These are phyloP conservation scores for Stentor roeselii DNA, from an alignment of 73 alveolate species.

Conservation along the genomic window DNA sequence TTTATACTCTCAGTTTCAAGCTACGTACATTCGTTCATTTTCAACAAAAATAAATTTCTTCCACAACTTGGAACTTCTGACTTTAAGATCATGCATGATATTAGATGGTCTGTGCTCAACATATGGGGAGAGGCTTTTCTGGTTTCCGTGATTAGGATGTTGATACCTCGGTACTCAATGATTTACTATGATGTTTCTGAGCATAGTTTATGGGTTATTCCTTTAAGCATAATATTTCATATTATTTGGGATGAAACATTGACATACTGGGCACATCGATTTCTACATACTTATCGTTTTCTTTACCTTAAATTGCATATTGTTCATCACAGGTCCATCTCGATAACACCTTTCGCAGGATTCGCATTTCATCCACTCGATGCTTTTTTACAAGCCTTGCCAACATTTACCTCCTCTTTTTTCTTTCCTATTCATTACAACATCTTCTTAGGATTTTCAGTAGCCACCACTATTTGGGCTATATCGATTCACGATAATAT, in stretches of 20 bases:
- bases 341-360: constrained; percentile 55
- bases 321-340: constrained; percentile 51
- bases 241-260: constrained; percentile 55
- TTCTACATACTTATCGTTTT: constrained; percentile 53
- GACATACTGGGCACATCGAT: constrained; percentile 59
- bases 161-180: constrained; percentile 41
- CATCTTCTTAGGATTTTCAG: constrained; percentile 34
- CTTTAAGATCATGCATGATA: constrained; percentile 39
- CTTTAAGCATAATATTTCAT: constrained; percentile 48
- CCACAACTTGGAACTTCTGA: constrained; percentile 40
- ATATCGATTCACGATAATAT: constrained; percentile 59
- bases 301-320: constrained; percentile 47
- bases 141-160: constrained; percentile 45
- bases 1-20: background rate
- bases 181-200: constrained; percentile 44
- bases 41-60: constrained; percentile 29
- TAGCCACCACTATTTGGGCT: constrained; percentile 54
- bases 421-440: constrained; percentile 48
- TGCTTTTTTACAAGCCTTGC: constrained; percentile 59
- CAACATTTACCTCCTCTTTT: constrained; percentile 46
- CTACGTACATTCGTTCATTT: background rate
- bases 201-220: constrained; percentile 41
- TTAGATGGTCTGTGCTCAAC: constrained; percentile 45
- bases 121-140: constrained; percentile 47
- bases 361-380: constrained; percentile 63